These are phyloP conservation scores for Jaenimonas drosophilae DNA, from an alignment of 208 protist species.

Conservation along the genomic window DNA sequence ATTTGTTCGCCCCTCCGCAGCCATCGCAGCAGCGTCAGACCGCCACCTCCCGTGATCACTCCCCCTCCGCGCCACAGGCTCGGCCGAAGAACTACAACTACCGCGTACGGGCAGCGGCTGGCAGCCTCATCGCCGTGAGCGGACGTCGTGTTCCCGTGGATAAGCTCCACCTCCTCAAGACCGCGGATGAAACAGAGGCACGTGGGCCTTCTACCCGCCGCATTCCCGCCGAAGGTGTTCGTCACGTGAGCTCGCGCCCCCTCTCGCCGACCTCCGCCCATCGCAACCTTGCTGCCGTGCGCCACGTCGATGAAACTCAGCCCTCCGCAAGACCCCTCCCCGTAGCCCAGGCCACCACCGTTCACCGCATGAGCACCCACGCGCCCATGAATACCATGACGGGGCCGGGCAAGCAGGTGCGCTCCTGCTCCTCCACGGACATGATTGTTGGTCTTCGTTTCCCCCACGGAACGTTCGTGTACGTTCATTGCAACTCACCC, in stretches of 20 bases:
- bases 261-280: neutral
- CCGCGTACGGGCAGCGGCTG: slow-evolving; percentile 22
- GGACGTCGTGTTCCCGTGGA: slow-evolving; percentile 70
- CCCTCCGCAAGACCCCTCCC: neutral
- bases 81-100: slow-evolving; percentile 17
- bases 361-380: no score
- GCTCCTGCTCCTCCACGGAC: neutral
- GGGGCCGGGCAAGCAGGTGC: neutral
- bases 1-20: no score
- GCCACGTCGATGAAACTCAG: neutral
- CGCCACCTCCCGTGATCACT: slow-evolving; percentile 4
- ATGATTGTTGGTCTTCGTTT: slow-evolving; percentile 1
- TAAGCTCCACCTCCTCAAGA: slow-evolving; percentile 53
- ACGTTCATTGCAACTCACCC: neutral
- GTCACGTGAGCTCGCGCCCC: neutral
- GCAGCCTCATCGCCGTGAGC: slow-evolving; percentile 53
- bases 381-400: neutral
- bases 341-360: neutral
- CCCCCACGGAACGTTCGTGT: neutral
- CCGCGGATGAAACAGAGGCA: slow-evolving; percentile 6
- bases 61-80: no score
- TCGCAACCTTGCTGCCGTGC: neutral
- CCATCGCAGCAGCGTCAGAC: slow-evolving; percentile 2
- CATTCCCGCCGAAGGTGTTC: neutral
- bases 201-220: slow-evolving; percentile 1